Evolutionary conservation across 371 early-diverging fungal species (phyloP).

Genomic region (Haplosporangium sp.): DNA sequence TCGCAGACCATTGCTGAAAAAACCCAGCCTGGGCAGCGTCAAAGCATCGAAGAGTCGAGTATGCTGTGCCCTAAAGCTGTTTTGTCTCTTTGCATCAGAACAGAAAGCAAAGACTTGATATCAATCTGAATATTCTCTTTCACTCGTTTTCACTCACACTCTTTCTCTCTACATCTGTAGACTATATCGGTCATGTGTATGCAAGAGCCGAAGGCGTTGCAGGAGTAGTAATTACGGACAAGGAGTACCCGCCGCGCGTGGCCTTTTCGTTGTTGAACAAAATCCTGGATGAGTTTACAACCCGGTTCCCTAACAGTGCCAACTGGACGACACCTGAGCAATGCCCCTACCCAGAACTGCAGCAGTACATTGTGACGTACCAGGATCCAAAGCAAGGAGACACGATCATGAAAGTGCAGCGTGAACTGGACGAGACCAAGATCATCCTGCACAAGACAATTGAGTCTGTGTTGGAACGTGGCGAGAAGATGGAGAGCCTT

Average conservation of each 20-base stretch:
- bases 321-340: slow-evolving; percentile 62
- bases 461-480: slow-evolving; percentile 94
- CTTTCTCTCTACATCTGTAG: slow-evolving; percentile 55
- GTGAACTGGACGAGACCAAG: slow-evolving; percentile 98
- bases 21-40: slow-evolving; percentile 84
- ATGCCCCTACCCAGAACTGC: slow-evolving; percentile 77
- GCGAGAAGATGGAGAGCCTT: slow-evolving; percentile 96
- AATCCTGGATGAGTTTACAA: slow-evolving; percentile 89
- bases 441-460: slow-evolving; percentile 97
- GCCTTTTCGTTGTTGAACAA: slow-evolving; percentile 90
- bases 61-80: slow-evolving; percentile 29
- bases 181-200: slow-evolving; percentile 87
- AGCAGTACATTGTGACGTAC: slow-evolving; percentile 78
- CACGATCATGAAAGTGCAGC: slow-evolving; percentile 94
- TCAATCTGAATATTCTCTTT: neutral
- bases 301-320: slow-evolving; percentile 67
- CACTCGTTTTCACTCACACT: slow-evolving; percentile 7
- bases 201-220: slow-evolving; percentile 78
- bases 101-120: neutral
- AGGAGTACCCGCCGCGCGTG: slow-evolving; percentile 93
- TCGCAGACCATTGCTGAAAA: slow-evolving; percentile 88
- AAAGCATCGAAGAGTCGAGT: slow-evolving; percentile 89
- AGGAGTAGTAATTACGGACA: slow-evolving; percentile 86
- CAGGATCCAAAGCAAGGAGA: slow-evolving; percentile 97
- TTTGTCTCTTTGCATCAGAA: slow-evolving; percentile 1